Base-by-base conservation (phyloP, 1,139 yeast species). In the Candida neerlandica region DNA sequence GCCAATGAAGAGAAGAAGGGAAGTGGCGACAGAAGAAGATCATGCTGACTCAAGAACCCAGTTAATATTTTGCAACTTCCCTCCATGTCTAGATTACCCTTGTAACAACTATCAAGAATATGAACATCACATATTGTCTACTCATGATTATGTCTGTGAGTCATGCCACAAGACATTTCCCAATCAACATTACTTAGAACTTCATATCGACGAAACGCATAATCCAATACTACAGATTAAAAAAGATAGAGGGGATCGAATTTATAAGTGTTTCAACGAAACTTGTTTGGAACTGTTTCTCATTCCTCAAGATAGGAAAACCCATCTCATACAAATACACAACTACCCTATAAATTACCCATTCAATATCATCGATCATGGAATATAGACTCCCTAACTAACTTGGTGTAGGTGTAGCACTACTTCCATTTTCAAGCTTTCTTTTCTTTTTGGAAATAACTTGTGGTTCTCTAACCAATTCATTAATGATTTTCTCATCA, bases 141-240 rank as follows among this genome's bases (percentile, higher is more conserved):
- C 14, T 44, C 74, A 59, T 48, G 63, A 51, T 29, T 55, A 71
- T 53, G 59, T 61, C 1, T 83, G 87, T 56, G 48, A 55, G 0
- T 68, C 64, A 43, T 83, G 88, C 58, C 57, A 59, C 12, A 65
- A 61, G 41, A 62, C 60, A 45, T 78, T 82, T 52, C 82, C 84
- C 0, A 66, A 68, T 12, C 63, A 69, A 15, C 55, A 50, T 26
- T 56, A 75, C 9, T 61, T 82, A 26, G 69, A 71, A 4, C 55
- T 81, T 16, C 88, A 83, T 56, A 69, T 81, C 4, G 71, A 73
- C 32, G 87, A 82, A 53, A 66, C 67, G 47, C 87, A 83, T 56
- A 77, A 81, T 57, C 82, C 85, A 2, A 71, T 82, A 43, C 58
- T 64, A n/a, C 59, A 57, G 21, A 65, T 73, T 2, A 57, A 60